A percentile compares a stretch with the other conserved stretches of the same genome.
These are phyloP conservation scores for Entomortierella chlamydospora DNA, from an alignment of 192 early-diverging fungal species.

Conservation along the genomic window DNA sequence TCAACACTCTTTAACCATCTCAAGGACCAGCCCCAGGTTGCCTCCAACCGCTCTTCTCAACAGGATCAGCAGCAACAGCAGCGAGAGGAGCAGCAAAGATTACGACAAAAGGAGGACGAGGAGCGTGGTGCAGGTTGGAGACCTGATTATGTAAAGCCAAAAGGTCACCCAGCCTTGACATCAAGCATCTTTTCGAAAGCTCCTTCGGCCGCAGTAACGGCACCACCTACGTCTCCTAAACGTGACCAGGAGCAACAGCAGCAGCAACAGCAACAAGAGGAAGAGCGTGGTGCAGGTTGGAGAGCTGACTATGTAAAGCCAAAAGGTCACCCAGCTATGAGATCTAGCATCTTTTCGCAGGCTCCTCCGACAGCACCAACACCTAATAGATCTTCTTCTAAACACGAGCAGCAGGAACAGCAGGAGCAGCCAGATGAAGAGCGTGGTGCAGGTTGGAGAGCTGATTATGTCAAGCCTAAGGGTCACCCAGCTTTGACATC, in stretches of 20 bases:
- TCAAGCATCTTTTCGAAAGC: conserved; percentile 31
- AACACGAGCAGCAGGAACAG: conserved; percentile 1
- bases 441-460: conserved; percentile 41
- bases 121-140: conserved; percentile 47
- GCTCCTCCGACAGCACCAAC: too few relatives aligned
- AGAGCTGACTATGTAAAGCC: conserved; percentile 41
- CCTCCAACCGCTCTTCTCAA: conserved; percentile 4
- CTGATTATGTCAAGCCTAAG: conserved; percentile 48
- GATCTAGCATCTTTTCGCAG: conserved; percentile 28
- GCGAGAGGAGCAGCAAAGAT: conserved; percentile 4
- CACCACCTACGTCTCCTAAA: not conserved
- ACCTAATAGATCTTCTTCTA: not conserved
- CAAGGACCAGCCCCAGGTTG: not conserved
- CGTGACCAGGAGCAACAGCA: not conserved
- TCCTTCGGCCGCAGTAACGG: not conserved
- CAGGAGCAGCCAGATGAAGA: conserved; percentile 17
- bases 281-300: conserved; percentile 45
- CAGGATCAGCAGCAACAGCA: conserved; percentile 5
- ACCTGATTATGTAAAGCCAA: conserved; percentile 42
- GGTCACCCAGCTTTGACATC: conserved; percentile 50
- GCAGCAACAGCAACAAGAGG: conserved; percentile 8
- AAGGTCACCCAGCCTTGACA: conserved; percentile 51
- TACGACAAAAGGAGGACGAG: conserved; percentile 13
- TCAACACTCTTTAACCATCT: conserved; percentile 36
- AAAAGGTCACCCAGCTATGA: conserved; percentile 52